A percentile compares a stretch with the other conserved stretches of the same genome.
phyloP scores from a whole-genome alignment of 2,329 filamentous ascomycete genomes.

The Neopestalotiopsis clavispora region DNA sequence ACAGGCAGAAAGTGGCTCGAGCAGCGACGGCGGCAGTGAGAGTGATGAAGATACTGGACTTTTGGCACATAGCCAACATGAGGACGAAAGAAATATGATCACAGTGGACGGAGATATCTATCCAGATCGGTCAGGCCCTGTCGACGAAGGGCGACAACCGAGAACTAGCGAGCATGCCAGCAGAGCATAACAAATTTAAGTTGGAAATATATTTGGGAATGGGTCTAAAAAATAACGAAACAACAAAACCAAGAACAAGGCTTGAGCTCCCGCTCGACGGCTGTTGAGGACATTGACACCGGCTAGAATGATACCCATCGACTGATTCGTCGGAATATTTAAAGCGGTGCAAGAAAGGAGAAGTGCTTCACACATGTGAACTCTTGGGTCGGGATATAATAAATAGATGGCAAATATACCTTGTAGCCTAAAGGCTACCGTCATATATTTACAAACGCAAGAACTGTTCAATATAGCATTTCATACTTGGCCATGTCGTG shows the following conservation, averaged over 20 bases:
- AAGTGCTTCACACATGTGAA: neutral
- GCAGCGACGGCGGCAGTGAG: constrained; percentile 44
- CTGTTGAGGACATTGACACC: neutral
- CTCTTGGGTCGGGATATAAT: neutral
- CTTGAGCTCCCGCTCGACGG: no score
- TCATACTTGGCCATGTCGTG: no score
- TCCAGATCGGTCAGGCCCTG: constrained; percentile 24
- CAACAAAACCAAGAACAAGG: no score
- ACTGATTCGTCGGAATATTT: neutral
- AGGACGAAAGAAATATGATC: constrained; percentile 42
- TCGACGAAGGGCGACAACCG: neutral
- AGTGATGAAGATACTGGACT: constrained; percentile 55
- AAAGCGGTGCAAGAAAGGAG: neutral
- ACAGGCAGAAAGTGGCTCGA: constrained; percentile 36
- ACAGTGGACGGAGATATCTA: constrained; percentile 47
- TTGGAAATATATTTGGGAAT: neutral
- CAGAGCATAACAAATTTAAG: neutral
- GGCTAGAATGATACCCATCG: constrained; percentile 3
- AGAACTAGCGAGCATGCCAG: neutral
- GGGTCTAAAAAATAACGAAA: no score
- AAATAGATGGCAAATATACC: neutral
- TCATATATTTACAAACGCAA: neutral
- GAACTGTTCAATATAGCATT: no score
- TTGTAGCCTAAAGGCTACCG: neutral
- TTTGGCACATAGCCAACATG: constrained; percentile 45